phyloP scores from a whole-genome alignment of 331 rosid genomes.

The Ulmus americana region DNA sequence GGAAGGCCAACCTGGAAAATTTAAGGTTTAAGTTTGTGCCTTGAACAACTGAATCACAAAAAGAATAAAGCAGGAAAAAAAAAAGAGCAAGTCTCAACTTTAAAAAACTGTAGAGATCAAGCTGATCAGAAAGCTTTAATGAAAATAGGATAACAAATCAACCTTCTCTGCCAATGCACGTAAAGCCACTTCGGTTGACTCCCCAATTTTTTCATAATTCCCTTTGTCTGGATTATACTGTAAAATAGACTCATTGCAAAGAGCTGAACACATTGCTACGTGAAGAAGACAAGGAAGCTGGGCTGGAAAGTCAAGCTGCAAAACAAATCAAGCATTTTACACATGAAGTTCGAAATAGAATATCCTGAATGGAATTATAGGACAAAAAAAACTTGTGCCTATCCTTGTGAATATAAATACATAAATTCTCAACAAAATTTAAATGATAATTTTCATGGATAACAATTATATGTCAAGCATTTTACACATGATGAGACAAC shows the following conservation, averaged over 20 bases:
- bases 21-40: conserved; percentile 10
- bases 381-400: not conserved
- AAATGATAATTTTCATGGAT: too few species aligned
- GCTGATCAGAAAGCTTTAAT: not conserved
- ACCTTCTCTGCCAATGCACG: conserved; percentile 96
- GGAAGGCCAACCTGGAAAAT: conserved; percentile 86
- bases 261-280: conserved; percentile 89
- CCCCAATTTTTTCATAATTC: conserved; percentile 87
- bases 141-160: conserved; percentile 11
- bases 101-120: not conserved
- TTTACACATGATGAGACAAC: too few species aligned
- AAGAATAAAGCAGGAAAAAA: conserved; percentile 13
- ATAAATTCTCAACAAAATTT: too few species aligned
- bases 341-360: not conserved
- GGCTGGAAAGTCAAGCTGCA: conserved; percentile 84
- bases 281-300: conserved; percentile 83
- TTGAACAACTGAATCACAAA: conserved; percentile 5
- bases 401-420: not conserved
- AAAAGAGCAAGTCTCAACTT: not conserved
- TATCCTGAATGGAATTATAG: conserved; percentile 7
- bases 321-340: conserved; percentile 27
- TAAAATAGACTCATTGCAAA: conserved; percentile 82
- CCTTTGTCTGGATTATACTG: conserved; percentile 95
- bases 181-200: conserved; percentile 98
- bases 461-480: too few species aligned